These are phyloP conservation scores for Malus domestica DNA, from an alignment of 306 rosid species.

Conservation along the genomic window DNA sequence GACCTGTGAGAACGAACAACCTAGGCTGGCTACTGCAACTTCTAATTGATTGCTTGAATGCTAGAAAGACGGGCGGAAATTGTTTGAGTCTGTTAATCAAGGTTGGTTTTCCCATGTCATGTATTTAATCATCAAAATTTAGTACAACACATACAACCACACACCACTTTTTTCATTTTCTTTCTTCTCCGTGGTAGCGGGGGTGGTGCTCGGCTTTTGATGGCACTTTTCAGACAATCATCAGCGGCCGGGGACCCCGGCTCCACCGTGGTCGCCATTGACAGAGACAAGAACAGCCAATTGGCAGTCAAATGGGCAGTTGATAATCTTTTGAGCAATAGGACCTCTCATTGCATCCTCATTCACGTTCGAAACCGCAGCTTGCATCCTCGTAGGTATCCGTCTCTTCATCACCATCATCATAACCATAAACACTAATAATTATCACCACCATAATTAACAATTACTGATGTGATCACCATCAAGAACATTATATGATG, in stretches of 20 bases:
- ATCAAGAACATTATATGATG: too few species aligned
- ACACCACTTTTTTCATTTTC: background rate
- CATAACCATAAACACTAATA: background rate
- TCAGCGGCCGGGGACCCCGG: background rate
- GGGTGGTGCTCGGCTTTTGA: background rate
- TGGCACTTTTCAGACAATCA: conserved; percentile 5
- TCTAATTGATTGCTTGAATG: background rate
- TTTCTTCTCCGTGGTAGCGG: background rate
- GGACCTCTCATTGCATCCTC: conserved; percentile 39
- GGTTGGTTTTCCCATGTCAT: background rate
- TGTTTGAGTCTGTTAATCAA: background rate
- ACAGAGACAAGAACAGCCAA: conserved; percentile 55
- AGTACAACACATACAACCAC: background rate
- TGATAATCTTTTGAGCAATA: conserved; percentile 38
- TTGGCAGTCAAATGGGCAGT: conserved; percentile 78
- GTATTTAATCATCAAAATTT: background rate
- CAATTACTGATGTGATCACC: background rate
- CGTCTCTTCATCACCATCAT: conserved; percentile 18
- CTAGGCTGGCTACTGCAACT: background rate
- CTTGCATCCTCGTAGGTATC: conserved; percentile 68
- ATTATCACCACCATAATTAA: background rate
- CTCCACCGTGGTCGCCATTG: conserved; percentile 48
- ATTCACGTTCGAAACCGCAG: conserved; percentile 51
- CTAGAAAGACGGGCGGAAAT: background rate
- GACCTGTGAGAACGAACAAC: background rate